These are phyloP conservation scores for Fusarium goolgardi DNA, from an alignment of 2,329 filamentous ascomycete genomes.

Conservation along the genomic window DNA sequence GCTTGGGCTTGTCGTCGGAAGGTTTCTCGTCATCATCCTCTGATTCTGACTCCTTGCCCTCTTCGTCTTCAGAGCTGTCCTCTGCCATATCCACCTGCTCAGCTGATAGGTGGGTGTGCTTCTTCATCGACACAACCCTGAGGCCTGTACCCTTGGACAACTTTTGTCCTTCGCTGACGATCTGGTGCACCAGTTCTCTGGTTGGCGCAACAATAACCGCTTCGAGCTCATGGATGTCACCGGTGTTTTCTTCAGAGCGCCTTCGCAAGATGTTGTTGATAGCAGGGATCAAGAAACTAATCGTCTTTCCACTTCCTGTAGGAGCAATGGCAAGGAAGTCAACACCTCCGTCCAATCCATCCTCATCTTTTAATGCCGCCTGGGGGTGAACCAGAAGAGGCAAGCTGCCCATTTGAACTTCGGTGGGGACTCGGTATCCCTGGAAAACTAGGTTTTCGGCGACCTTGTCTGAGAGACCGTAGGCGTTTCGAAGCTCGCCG, in stretches of 20 bases:
- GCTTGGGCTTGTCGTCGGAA: slow-evolving; percentile 44
- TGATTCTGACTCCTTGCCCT: slow-evolving; percentile 54
- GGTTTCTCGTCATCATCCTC: slow-evolving; percentile 49
- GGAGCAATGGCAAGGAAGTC: slow-evolving; percentile 91
- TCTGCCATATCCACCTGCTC: slow-evolving; percentile 54
- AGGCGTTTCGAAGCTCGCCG: slow-evolving; percentile 74
- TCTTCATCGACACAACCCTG: slow-evolving; percentile 83
- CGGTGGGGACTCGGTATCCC: slow-evolving; percentile 88
- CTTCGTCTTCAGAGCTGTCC: slow-evolving; percentile 56
- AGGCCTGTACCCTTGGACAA: slow-evolving; percentile 80
- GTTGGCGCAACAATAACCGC: slow-evolving; percentile 82
- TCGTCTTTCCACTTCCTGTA: slow-evolving; percentile 95
- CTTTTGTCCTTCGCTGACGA: slow-evolving; percentile 88
- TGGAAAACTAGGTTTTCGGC: slow-evolving; percentile 84
- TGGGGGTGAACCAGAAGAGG: slow-evolving; percentile 77
- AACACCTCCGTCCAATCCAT: slow-evolving; percentile 57
- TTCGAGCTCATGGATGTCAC: slow-evolving; percentile 63
- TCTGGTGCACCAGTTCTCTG: slow-evolving; percentile 81
- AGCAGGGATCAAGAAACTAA: slow-evolving; percentile 90
- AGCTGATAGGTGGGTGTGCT: slow-evolving; percentile 78
- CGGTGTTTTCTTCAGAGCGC: slow-evolving; percentile 58
- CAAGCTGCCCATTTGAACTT: slow-evolving; percentile 89
- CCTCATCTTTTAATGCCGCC: slow-evolving; percentile 58
- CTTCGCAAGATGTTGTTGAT: slow-evolving; percentile 78
- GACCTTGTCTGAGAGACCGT: slow-evolving; percentile 78